These are phyloP conservation scores for Citrus glauca DNA, from an alignment of 345 rosid genomes.

Conservation along the genomic window DNA sequence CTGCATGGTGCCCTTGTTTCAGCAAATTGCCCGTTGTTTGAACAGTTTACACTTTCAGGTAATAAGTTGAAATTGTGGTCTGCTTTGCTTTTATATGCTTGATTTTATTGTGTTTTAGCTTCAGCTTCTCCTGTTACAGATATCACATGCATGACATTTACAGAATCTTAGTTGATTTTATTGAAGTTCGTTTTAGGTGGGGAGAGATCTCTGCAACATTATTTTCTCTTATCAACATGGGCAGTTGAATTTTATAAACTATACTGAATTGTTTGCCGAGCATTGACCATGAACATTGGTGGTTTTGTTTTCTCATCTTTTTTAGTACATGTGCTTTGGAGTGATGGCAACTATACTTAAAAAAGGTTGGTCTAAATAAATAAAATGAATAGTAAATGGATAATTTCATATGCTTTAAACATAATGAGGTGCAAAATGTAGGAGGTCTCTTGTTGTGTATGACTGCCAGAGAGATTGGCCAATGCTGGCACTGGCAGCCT, in stretches of 20 bases:
- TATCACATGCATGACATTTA: neutral
- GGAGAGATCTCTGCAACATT: neutral
- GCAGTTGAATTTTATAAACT: neutral
- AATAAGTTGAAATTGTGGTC: constrained; percentile 4
- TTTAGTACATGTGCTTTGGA: neutral
- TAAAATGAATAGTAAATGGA: neutral
- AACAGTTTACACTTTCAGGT: constrained; percentile 93
- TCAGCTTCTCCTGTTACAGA: neutral
- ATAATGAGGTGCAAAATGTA: neutral
- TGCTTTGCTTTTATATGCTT: constrained; percentile 2
- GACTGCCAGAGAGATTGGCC: neutral
- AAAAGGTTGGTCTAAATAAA: neutral
- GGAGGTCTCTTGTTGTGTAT: neutral
- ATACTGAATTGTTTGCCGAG: neutral
- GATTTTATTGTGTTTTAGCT: neutral
- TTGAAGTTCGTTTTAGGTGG: neutral
- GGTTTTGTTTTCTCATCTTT: neutral
- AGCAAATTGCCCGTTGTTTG: constrained; percentile 67
- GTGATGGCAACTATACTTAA: neutral
- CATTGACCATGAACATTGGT: neutral
- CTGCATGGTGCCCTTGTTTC: constrained; percentile 81
- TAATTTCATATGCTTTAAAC: neutral
- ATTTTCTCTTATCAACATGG: neutral
- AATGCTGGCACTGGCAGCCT: neutral
- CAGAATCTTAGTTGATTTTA: neutral